Evolutionary conservation across 768 basidiomycete genomes (phyloP).

Genomic region (Pleurotus sapidus): DNA sequence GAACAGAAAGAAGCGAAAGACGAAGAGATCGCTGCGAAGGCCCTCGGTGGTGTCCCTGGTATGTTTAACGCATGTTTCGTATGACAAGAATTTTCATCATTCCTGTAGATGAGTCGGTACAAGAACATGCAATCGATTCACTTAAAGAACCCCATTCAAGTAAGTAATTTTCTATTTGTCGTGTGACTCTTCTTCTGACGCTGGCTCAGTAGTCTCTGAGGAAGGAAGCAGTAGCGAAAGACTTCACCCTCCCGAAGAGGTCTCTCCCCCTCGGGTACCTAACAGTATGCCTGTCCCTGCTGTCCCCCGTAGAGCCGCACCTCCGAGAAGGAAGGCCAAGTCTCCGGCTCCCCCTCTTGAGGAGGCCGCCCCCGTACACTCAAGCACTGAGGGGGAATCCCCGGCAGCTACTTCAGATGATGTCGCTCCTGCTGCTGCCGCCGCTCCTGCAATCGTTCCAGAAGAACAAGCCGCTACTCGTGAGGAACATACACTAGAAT

Average conservation of each 20-base stretch:
- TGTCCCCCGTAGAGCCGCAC: constrained; percentile 70
- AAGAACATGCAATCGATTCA: not conserved
- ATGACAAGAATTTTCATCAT: constrained; percentile 1
- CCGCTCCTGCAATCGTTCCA: too few relatives aligned
- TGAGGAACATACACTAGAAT: too few relatives aligned
- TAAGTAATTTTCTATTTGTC: too few relatives aligned
- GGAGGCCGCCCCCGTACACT: not conserved
- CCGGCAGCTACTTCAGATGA: constrained; percentile 9
- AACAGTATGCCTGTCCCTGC: constrained; percentile 72
- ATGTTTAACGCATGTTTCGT: not conserved
- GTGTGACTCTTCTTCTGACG: too few relatives aligned
- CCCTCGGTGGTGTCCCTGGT: not conserved
- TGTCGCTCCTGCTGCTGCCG: not conserved
- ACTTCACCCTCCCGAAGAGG: not conserved
- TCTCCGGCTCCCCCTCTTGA: constrained; percentile 35
- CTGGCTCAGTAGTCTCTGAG: too few relatives aligned
- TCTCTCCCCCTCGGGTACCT: constrained; percentile 33
- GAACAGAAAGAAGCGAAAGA: constrained; percentile 8
- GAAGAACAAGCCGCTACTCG: not conserved
- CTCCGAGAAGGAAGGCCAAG: constrained; percentile 69
- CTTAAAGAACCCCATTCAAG: too few relatives aligned
- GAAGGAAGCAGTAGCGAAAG: too few relatives aligned
- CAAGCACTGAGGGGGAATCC: not conserved
- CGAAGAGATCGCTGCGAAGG: not conserved
- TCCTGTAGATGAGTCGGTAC: constrained; percentile 10